These are phyloP conservation scores for Fusarium nisikadoi DNA, from an alignment of 2,329 filamentous ascomycete species.

Conservation along the genomic window DNA sequence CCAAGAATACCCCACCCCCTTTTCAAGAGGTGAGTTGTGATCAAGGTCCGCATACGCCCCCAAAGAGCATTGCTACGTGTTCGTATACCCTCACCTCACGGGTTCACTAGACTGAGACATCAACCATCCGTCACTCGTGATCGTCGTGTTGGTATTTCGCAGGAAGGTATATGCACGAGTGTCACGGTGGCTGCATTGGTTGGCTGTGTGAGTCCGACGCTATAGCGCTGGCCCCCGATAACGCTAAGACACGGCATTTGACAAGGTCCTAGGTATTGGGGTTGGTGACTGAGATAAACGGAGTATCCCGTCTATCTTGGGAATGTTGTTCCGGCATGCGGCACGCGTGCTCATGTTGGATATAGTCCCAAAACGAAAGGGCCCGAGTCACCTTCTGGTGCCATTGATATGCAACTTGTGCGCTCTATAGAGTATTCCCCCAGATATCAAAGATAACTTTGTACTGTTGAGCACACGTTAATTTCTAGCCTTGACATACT, in stretches of 20 bases:
- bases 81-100: not conserved
- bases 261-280: accelerated
- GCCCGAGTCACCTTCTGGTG: accelerated
- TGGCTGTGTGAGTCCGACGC: accelerated
- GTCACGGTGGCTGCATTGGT: not conserved
- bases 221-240: accelerated
- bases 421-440: too few species aligned
- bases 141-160: too few species aligned
- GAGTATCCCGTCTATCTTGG: accelerated
- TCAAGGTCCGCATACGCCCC: not conserved
- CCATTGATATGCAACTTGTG: too few species aligned
- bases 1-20: not conserved
- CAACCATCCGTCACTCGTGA: accelerated
- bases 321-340: accelerated
- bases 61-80: not conserved
- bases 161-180: too few species aligned
- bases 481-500: accelerated
- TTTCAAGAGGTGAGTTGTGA: not conserved
- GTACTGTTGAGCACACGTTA: accelerated
- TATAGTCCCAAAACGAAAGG: too few species aligned
- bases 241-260: not conserved
- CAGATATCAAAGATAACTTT: accelerated
- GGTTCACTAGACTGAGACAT: accelerated
- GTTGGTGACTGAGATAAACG: accelerated
- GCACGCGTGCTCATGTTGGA: accelerated